Evolutionary conservation across 1,284 basidiomycete genomes (phyloP).

Genomic region (Sanghuangporus sanghuang): DNA sequence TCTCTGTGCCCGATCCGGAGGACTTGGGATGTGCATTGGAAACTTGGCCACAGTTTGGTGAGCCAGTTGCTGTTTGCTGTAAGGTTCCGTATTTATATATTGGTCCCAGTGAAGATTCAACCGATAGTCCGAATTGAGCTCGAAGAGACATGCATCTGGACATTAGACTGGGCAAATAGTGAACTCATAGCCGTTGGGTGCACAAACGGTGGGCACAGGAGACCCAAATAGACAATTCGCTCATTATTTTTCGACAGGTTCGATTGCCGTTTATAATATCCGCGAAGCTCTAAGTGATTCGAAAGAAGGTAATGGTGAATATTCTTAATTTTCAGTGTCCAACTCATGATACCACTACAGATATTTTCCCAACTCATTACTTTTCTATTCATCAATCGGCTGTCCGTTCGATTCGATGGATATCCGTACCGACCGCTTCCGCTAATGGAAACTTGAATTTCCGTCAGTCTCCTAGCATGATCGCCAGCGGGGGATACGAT

Average conservation of each 20-base stretch:
- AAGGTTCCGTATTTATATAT: not conserved
- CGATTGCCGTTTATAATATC: constrained; percentile 71
- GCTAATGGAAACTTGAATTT: constrained; percentile 39
- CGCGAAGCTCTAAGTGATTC: constrained; percentile 22
- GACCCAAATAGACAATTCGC: constrained; percentile 1
- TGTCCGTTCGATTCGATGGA: constrained; percentile 68
- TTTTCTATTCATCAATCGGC: constrained; percentile 73
- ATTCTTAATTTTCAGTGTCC: too few species aligned
- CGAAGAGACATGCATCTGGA: constrained; percentile 66
- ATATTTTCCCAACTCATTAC: constrained; percentile 65
- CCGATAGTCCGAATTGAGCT: constrained; percentile 68
- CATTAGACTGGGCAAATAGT: constrained; percentile 85
- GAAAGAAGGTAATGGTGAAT: too few species aligned
- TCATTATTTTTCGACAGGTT: constrained; percentile 40
- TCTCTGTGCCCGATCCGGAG: constrained; percentile 71
- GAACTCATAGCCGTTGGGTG: constrained; percentile 74
- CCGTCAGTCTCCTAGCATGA: constrained; percentile 60
- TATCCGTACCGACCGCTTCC: constrained; percentile 55
- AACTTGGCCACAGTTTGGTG: constrained; percentile 19
- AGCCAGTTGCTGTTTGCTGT: constrained; percentile 16
- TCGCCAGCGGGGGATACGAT: constrained; percentile 75
- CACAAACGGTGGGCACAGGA: constrained; percentile 60
- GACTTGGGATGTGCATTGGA: constrained; percentile 33
- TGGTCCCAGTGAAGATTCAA: constrained; percentile 47
- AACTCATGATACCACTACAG: constrained; percentile 21